phyloP scores from a whole-genome alignment of 1,284 basidiomycete species.

The Phlebopus sp. region DNA sequence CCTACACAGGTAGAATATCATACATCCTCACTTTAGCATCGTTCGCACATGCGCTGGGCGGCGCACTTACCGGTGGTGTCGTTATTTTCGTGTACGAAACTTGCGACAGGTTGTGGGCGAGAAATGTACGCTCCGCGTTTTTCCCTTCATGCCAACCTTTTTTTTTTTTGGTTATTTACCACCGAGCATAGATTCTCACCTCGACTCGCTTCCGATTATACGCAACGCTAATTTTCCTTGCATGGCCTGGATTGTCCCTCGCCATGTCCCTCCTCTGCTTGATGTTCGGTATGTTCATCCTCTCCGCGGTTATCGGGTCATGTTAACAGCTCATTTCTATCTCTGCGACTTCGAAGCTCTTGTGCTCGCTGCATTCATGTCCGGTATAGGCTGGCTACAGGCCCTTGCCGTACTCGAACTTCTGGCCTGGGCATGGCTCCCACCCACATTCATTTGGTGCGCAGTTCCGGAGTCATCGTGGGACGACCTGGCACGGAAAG shows the following conservation, averaged over 20 bases:
- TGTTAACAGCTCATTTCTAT: too few relatives aligned
- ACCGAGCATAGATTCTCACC: not conserved
- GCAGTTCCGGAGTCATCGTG: too few relatives aligned
- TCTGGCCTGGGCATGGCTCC: too few relatives aligned
- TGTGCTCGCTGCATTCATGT: too few relatives aligned
- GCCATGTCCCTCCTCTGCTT: slow-evolving; percentile 1
- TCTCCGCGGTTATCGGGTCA: too few relatives aligned
- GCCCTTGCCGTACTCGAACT: too few relatives aligned
- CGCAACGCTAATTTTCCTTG: not conserved
- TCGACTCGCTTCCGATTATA: slow-evolving; percentile 3
- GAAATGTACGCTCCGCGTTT: not conserved
- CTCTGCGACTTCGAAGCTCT: too few relatives aligned
- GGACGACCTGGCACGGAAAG: too few relatives aligned
- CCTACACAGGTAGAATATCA: not conserved
- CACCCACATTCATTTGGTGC: too few relatives aligned
- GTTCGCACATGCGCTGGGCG: slow-evolving; percentile 6
- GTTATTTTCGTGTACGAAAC: not conserved
- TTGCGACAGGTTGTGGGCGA: slow-evolving; percentile 3
- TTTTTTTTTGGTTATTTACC: not conserved
- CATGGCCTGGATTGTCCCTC: slow-evolving; percentile 4
- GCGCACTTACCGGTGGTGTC: not conserved
- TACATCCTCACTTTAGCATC: slow-evolving; percentile 2
- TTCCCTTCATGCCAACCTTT: not conserved
- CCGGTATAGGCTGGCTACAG: too few relatives aligned
- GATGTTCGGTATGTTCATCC: not conserved